A percentile compares a stretch with the other conserved stretches of the same genome.
Evolutionary conservation across 768 basidiomycete genomes (phyloP).

Genomic region (Pisolithus albus): DNA sequence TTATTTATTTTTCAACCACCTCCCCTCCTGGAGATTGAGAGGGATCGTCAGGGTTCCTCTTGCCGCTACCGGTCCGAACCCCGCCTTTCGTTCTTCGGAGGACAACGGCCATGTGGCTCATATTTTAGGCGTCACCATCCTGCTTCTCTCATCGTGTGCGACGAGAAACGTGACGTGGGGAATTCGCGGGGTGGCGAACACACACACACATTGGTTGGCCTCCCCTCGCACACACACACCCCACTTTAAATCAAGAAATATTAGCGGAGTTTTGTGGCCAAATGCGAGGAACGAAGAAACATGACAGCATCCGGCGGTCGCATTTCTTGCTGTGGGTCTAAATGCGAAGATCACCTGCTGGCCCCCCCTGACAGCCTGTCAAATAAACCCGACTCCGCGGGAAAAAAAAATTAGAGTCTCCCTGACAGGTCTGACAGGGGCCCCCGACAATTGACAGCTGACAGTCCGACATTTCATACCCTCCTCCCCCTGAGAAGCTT

Average conservation of each 20-base stretch:
- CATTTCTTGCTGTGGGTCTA: too few species aligned
- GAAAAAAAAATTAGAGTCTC: not conserved
- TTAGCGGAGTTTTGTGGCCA: too few species aligned
- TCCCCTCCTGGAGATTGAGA: conserved; percentile 11
- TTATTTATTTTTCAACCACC: too few species aligned
- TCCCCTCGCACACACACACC: too few species aligned
- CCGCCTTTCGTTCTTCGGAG: conserved; percentile 10
- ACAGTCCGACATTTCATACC: not conserved
- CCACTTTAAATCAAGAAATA: too few species aligned
- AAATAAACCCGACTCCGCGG: not conserved
- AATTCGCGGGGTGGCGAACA: conserved; percentile 8
- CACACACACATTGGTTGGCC: too few species aligned
- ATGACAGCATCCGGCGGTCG: too few species aligned
- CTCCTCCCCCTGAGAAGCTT: not conserved
- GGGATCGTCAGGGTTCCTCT: conserved; percentile 25
- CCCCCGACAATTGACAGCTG: not conserved
- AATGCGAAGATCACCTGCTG: too few species aligned
- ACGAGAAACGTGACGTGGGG: conserved; percentile 15
- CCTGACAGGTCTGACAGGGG: not conserved
- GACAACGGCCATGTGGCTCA: conserved; percentile 14
- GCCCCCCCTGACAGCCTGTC: too few species aligned
- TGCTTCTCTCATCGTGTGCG: too few species aligned
- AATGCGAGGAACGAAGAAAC: too few species aligned
- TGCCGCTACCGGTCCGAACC: conserved; percentile 15
- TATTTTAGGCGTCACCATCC: conserved; percentile 15